Conservation (phyloP, 2,329 filamentous ascomycete genomes). For the Pseudofabraea citricarpa region DNA sequence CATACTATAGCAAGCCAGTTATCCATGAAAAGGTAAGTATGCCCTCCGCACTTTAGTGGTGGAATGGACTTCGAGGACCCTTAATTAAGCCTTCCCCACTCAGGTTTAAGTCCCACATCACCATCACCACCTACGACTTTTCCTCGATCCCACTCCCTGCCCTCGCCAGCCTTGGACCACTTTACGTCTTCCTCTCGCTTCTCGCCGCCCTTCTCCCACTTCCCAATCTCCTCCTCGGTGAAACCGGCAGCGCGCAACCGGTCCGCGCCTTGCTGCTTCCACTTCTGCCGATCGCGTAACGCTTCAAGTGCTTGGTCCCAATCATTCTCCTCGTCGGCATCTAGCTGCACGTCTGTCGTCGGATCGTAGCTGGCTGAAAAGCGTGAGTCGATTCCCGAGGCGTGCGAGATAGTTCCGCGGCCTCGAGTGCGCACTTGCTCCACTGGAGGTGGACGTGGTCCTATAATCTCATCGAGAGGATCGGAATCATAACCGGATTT, state of each 20-base stretch:
- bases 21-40: too few species aligned
- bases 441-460: constrained; percentile 57
- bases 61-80: too few species aligned
- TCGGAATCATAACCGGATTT: constrained; percentile 62
- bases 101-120: constrained; percentile 30
- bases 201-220: constrained; percentile 62
- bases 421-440: constrained; percentile 52
- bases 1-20: too few species aligned
- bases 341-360: constrained; percentile 48
- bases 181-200: constrained; percentile 60
- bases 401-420: constrained; percentile 58
- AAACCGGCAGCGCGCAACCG: constrained; percentile 75
- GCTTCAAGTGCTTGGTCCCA: constrained; percentile 81
- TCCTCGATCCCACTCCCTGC: constrained; percentile 62
- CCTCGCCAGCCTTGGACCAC: constrained; percentile 53
- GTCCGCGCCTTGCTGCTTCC: constrained; percentile 70
- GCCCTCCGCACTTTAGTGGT: too few species aligned
- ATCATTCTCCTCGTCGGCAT: constrained; percentile 50
- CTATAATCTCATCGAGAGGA: constrained; percentile 70
- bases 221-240: constrained; percentile 66
- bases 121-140: constrained; percentile 54
- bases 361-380: constrained; percentile 66
- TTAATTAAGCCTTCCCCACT: constrained; percentile 24
- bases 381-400: constrained; percentile 70
- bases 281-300: constrained; percentile 72